Percentiles rank a stretch among this genome's conserved stretches.
phyloP scores from a whole-genome alignment of 2,329 filamentous ascomycete species.

The Herpotrichia juniperi region DNA sequence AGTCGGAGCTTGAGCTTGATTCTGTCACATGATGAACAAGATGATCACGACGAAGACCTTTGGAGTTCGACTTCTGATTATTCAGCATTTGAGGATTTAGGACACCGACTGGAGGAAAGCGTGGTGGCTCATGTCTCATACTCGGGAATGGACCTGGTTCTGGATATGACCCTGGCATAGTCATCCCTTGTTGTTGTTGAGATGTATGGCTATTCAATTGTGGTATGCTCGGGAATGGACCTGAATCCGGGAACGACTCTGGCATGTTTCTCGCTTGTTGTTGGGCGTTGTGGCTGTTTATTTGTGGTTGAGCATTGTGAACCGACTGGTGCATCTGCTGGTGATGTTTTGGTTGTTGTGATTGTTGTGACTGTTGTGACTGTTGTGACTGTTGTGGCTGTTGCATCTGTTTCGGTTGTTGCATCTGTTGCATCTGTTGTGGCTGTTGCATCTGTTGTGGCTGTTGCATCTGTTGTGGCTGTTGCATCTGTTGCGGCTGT shows the following conservation, averaged over 20 bases:
- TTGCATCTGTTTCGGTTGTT: neutral
- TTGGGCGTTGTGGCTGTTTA: neutral
- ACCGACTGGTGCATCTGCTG: neutral
- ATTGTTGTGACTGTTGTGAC: neutral
- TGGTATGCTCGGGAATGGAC: neutral
- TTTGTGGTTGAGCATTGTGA: too few relatives aligned
- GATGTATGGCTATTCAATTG: neutral
- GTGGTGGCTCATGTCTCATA: conserved; percentile 10
- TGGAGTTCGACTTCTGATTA: conserved; percentile 22
- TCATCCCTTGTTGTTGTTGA: conserved; percentile 12
- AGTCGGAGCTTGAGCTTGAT: conserved; percentile 13
- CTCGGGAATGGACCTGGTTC: conserved; percentile 4
- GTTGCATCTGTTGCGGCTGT: conserved; percentile 1
- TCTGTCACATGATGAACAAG: conserved; percentile 3
- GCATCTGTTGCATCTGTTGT: neutral
- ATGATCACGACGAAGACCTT: conserved; percentile 1
- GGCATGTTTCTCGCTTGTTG: neutral
- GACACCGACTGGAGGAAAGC: conserved; percentile 9
- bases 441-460: neutral
- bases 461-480: neutral
- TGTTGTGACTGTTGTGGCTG: conserved; percentile 2
- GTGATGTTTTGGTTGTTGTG: conserved; percentile 1
- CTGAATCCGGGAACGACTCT: too few relatives aligned
- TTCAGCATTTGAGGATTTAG: conserved; percentile 13
- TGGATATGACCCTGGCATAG: conserved; percentile 26